Conservation (phyloP, 768 basidiomycete genomes). For the Ramaria rubella region DNA sequence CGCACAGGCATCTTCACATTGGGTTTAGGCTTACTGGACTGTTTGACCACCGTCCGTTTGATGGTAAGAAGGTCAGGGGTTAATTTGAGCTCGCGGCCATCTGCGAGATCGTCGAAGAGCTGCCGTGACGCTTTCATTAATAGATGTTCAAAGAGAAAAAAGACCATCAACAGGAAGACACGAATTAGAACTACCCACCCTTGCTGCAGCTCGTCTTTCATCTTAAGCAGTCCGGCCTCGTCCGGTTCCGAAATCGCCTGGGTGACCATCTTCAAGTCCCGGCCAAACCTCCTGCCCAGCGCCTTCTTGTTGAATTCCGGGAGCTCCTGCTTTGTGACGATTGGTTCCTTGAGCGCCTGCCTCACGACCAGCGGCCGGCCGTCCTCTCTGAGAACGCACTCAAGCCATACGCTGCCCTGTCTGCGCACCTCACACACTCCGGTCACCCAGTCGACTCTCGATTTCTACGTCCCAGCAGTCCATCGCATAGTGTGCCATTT, state of each 20-base stretch:
- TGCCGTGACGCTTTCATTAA: constrained; percentile 23
- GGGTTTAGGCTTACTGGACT: constrained; percentile 61
- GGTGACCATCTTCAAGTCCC: constrained; percentile 61
- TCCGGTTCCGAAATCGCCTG: constrained; percentile 58
- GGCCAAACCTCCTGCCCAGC: constrained; percentile 87
- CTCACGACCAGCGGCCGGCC: constrained; percentile 81
- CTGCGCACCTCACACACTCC: constrained; percentile 98
- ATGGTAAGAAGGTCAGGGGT: constrained; percentile 71
- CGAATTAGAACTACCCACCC: constrained; percentile 52
- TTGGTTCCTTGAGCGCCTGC: constrained; percentile 77
- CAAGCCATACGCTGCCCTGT: constrained; percentile 94
- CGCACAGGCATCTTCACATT: constrained; percentile 85
- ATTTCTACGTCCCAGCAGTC: constrained; percentile 99
- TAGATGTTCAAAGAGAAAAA: neutral
- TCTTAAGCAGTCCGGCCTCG: constrained; percentile 53
- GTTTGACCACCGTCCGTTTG: constrained; percentile 79
- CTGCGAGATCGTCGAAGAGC: constrained; percentile 50
- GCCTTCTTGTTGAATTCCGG: constrained; percentile 81
- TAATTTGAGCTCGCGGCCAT: constrained; percentile 62
- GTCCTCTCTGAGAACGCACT: constrained; percentile 77
- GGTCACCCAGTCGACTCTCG: constrained; percentile 91
- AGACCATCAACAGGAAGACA: constrained; percentile 10
- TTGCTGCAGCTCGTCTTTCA: constrained; percentile 66
- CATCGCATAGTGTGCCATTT: constrained; percentile 99
- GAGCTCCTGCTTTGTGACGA: constrained; percentile 72